phyloP scores from a whole-genome alignment of 2,329 filamentous ascomycete genomes.

The Lachnellula hyalina region DNA sequence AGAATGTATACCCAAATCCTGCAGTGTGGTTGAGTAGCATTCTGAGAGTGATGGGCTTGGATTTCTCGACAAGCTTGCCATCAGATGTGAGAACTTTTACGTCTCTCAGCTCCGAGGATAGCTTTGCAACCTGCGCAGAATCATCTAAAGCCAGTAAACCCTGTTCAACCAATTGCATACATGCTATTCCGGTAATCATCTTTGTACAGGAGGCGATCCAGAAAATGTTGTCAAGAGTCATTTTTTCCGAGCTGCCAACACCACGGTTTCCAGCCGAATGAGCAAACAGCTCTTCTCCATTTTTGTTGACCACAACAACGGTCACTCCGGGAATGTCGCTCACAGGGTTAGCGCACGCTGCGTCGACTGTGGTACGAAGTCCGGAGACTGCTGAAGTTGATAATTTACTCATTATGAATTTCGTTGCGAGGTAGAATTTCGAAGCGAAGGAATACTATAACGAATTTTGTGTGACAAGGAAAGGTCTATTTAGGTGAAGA shows the following conservation, averaged over 20 bases:
- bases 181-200: constrained; percentile 46
- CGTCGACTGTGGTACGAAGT: constrained; percentile 4
- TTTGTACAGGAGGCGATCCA: constrained; percentile 56
- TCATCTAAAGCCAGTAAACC: constrained; percentile 46
- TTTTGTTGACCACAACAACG: constrained; percentile 42
- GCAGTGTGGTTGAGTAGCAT: constrained; percentile 52
- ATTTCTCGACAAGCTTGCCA: constrained; percentile 37
- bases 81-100: constrained; percentile 42
- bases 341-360: constrained; percentile 1
- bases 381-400: too few relatives aligned
- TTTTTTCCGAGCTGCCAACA: constrained; percentile 39
- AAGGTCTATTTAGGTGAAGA: too few relatives aligned
- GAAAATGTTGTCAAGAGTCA: constrained; percentile 56
- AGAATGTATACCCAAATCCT: constrained; percentile 54
- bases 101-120: constrained; percentile 46
- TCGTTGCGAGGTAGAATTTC: too few relatives aligned
- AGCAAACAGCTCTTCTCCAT: constrained; percentile 43
- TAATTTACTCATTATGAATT: too few relatives aligned
- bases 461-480: too few relatives aligned
- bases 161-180: constrained; percentile 53
- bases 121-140: constrained; percentile 46
- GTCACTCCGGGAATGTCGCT: constrained; percentile 39
- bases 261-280: constrained; percentile 46
- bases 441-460: too few relatives aligned
- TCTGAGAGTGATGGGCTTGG: constrained; percentile 47